Evolutionary conservation across 202 grass and related monocot species (phyloP), one percentile per base, ranked within the genome.

Genomic region (Musa balbisiana): DNA sequence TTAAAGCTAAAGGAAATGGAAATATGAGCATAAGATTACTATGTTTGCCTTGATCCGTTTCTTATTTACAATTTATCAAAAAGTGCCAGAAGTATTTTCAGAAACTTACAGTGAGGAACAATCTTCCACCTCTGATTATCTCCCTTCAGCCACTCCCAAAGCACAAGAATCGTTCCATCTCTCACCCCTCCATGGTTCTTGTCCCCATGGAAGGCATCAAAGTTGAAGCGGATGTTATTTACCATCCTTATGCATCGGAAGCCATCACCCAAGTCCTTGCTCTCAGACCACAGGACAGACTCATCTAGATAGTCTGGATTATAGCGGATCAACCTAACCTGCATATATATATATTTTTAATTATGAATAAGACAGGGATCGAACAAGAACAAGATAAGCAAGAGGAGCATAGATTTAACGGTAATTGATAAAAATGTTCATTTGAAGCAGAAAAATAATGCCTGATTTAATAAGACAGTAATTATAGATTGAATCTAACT

Each of bases 41-140:
- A 43, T 43, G 33, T 43, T 43, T 43, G 33, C 4, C 5, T 43
- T 43, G 33, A 43, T 43, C 33, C 33, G n/a, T 33, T 9, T 26
- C 25, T 33, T 11, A 67, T 43, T 15, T 67, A 16, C 25, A 67
- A 17, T 67, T 67, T 33, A 67, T 33, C 27, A 33, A 67, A 43
- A 67, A 17, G 14, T 0, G 14, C 24, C 9, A 75, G 24, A 29
- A 75, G 73, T 27, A 10, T 59, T 62, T 62, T 17, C 15, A 20
- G 16, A 12, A 15, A 16, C 89, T 86, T 88, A 92, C 89, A 96
- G 84, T 89, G 88, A 22, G 90, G 93, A 26, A 84, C 69, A 76
- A 97, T 93, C 88, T 91, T 97, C 93, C 93, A 97, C 73, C 90
- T 90, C 84, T 97, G 93, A 85, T 97, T 97, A 76, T 97, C 88